phyloP scores from a whole-genome alignment of 306 rosid genomes.

The Luffa acutangula region DNA sequence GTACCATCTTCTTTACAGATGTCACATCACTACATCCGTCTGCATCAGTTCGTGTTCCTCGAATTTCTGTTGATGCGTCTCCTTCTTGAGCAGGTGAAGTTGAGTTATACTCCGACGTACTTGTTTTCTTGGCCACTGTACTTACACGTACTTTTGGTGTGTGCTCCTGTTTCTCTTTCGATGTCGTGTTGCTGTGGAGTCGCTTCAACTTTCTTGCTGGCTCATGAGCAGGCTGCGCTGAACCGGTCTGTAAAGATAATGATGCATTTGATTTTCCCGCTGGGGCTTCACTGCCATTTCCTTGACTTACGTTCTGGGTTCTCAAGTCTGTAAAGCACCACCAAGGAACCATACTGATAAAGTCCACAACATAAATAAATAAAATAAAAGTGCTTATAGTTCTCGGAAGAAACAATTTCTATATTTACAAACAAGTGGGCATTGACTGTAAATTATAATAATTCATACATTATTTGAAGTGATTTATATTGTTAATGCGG shows the following conservation, averaged over 20 bases:
- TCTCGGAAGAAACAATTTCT: not conserved
- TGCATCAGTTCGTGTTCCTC: slow-evolving; percentile 9
- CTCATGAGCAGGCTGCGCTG: not conserved
- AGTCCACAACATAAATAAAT: slow-evolving; percentile 2
- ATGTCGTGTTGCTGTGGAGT: not conserved
- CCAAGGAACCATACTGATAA: not conserved
- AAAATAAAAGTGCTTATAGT: not conserved
- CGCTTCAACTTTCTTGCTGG: slow-evolving; percentile 9
- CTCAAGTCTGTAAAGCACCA: not conserved
- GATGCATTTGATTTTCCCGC: slow-evolving; percentile 15
- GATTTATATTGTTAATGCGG: not conserved
- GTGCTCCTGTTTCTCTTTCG: slow-evolving; percentile 5
- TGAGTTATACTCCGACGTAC: slow-evolving; percentile 18
- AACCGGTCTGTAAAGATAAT: slow-evolving; percentile 7
- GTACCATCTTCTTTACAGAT: slow-evolving; percentile 32
- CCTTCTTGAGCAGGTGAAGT: slow-evolving; percentile 8
- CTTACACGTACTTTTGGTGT: not conserved
- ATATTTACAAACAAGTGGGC: not conserved
- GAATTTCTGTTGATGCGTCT: slow-evolving; percentile 14
- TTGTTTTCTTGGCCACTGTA: slow-evolving; percentile 15
- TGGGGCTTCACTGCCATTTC: slow-evolving; percentile 17
- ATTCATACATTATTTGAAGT: not conserved
- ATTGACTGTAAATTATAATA: not conserved
- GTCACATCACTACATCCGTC: slow-evolving; percentile 12
- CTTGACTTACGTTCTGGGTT: slow-evolving; percentile 10